Base-by-base conservation (phyloP, 169 alveolate genomes). In the Eimeria brunetti region DNA sequence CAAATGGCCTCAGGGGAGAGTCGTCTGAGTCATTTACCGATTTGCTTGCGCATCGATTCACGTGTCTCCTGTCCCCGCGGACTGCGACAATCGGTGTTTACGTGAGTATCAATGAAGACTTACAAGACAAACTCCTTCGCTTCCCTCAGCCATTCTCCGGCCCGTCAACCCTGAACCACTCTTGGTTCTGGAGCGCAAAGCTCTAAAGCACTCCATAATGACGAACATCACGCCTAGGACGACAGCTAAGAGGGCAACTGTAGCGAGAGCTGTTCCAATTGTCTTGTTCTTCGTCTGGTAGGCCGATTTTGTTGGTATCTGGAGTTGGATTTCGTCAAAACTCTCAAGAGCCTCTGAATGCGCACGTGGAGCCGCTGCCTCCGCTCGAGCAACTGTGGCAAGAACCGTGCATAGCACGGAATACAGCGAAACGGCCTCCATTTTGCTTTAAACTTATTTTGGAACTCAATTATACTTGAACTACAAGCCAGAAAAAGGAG, bases 331-430 rank as follows among this genome's bases (percentile, higher is more conserved):
- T 76, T 76, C 86, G 38, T 46, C 44, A 33, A 41, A 27, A 27
- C 24, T 14, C 22, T 44, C 44, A 27, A 76, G 27, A 4, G 1
- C 41, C 38, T 24, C 56, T 16, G 8, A 9, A 49, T 41, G 8
- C 38, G 44, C 20, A 44, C 6, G 24, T n/a, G 60, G 20, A 8
- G 24, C 60, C 44, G 16, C 44, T 46, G 64, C 41, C 60, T 27
- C 64, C 24, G 86, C 62, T 38, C 60, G 86, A 27, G 64, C 56
- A 60, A n/a, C 86, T 3, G 86, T 27, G 41, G 86, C 60, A 44
- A 41, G 62, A 27, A 22, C 64, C 86, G 86, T 18, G 86, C 41
- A 76, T 16, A 76, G 12, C 64, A 76, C 60, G 86, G 38, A n/a
- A 24, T 27, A 27, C 62, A 11, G 22, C 9, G 24, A 46, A 11